Base-by-base conservation (phyloP, 139 green algal species). In the Chlamydomonas urium region DNA sequence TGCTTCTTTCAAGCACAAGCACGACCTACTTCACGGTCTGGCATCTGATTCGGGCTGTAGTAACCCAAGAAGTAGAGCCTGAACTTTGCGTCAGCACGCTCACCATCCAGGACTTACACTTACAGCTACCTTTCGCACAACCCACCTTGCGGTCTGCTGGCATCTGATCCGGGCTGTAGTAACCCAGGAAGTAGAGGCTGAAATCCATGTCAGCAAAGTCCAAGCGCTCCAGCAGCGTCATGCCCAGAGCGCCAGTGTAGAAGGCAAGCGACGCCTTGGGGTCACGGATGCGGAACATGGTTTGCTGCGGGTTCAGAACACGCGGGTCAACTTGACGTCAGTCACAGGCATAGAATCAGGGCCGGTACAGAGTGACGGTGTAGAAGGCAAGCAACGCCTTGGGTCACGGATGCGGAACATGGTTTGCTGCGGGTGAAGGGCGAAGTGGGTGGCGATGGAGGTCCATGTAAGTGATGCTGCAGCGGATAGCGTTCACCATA, bases 211-310 rank as follows among this genome's bases (percentile, higher is more conserved):
- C 86, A 6, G 2, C 28, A 23, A 47, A 70, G 45, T 73, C 35
- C 19, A 37, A 35, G 1, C 50, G 36, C 50, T 65, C 48, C 10
- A 79, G 28, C 57, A 82, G 58, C n/a, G 69, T 81, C 84, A 96
- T 92, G 57, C 90, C 91, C 56, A 97, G 69, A 14, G 93, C 79
- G 2, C 86, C 75, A 0, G 90, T 96, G 79, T 97, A 97, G 75
- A 97, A 97, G 53, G 93, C 87, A 4, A 97, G 75, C 0, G 79
- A 88, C 5, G 60, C 60, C 60, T 67, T 67, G 60, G 91, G 90
- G 65, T 97, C 91, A 37, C 84, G 88, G 38, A 97, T 88, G 23
- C 92, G 78, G 31, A 92, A 74, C 92, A 96, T 97, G 3, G 91
- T 95, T 86, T 96, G 84, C 53, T 67, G 60, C 33, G 56, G 28